Base-by-base conservation (phyloP, 345 rosid genomes). In the Barbarea vulgaris region DNA sequence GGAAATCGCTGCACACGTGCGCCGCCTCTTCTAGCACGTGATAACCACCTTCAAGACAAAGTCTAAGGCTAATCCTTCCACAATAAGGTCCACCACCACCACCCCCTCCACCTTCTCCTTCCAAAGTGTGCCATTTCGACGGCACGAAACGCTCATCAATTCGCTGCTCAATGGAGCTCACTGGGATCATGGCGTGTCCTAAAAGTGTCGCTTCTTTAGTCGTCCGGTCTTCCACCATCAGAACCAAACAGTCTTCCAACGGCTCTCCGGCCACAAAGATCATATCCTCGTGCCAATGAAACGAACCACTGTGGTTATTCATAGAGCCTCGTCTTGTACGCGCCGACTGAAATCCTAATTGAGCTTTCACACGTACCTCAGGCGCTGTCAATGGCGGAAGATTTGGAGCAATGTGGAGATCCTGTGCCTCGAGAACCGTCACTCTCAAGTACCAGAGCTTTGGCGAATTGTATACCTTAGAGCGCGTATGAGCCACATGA, bases 11-110 rank as follows among this genome's bases (percentile, higher is more conserved):
- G 83, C 99, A 92, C 72, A 92, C 92, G 79, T 94, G 98, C 54
- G 98, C 96, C 4, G 98, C 98, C 73, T 94, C 98, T 48, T 95
- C 99, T 1, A 95, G 91, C 85, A 95, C 99, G 81, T 95, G 99
- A 82, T 95, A 95, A 10, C 99, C 97, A 59, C 99, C 99, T 67
- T 95, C 99, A 72, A 95, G 79, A 72, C 99, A 92, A 11, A 90
- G 82, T 41, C 93, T 86, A 9, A 95, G 73, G 57, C 85, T 84
- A 34, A 95, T 74, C 80, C 93, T 85, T 62, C 99, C 97, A 1
- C 82, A 56, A 81, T 87, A 89, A 54, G 89, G 51, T 47, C 81
- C 79, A 3, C 56, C 74, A 19, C 62, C 66, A 22, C 76, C n/a
- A 37, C 69, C 84, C 1, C 73, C 68, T 0, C 81, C 72, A 11